Evolutionary conservation across 192 early-diverging fungal species (phyloP).

Genomic region (Coemansia sp.): DNA sequence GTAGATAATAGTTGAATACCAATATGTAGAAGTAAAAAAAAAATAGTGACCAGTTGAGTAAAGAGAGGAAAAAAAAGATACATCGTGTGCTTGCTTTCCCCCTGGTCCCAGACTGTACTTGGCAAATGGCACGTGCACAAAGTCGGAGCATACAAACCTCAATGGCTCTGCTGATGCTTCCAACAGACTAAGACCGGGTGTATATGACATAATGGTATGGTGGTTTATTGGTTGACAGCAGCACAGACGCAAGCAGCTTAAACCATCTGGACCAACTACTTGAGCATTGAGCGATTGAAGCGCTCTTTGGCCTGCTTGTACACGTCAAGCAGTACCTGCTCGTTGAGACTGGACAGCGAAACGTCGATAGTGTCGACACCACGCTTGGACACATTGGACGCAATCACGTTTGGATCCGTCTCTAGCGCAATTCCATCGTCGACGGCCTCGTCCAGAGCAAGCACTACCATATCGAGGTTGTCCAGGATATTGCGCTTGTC

Average conservation of each 20-base stretch:
- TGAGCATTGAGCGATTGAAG: constrained; percentile 67
- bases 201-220: neutral
- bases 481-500: constrained; percentile 91
- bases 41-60: neutral
- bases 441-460: constrained; percentile 92
- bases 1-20: neutral
- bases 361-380: constrained; percentile 73
- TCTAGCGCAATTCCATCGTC: constrained; percentile 89
- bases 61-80: constrained; percentile 3
- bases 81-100: neutral
- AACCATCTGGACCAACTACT: constrained; percentile 38
- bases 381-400: constrained; percentile 77
- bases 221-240: neutral
- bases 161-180: neutral
- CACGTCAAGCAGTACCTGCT: constrained; percentile 75
- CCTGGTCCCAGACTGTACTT: neutral
- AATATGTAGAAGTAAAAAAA: neutral
- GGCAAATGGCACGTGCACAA: neutral
- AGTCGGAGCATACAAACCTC: neutral
- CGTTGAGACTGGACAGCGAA: constrained; percentile 64
- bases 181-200: too few species aligned
- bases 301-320: constrained; percentile 81
- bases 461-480: constrained; percentile 88
- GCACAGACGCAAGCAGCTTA: neutral
- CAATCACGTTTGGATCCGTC: constrained; percentile 77